Evolutionary conservation across 2,329 filamentous ascomycete genomes (phyloP), one percentile per base, ranked within the genome.

Genomic region (Botrytis elliptica): DNA sequence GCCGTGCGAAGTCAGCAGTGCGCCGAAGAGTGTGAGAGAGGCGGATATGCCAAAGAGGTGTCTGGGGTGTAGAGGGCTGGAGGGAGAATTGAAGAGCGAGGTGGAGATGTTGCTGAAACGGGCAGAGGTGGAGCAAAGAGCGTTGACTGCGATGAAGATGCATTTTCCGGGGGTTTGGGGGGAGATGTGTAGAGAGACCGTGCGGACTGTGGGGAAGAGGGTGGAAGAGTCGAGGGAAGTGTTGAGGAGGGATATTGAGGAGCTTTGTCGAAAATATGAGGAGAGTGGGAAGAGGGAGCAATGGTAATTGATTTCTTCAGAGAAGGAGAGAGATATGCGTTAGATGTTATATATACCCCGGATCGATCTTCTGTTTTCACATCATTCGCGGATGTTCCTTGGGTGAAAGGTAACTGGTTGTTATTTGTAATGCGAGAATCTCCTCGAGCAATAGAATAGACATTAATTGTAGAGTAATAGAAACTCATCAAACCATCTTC

Each of bases 241-340:
- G 25, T 76, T 74, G 66, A 73, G 70, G 73, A 76, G 73, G 29
- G 76, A 75, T 44, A 69, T 77, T 60, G 73, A 75, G 33, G 70
- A 55, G 63, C 59, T 77, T 33, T 74, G 73, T 29, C 72, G 75
- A 44, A 77, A 78, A 65, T 74, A 75, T 62, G 82, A 83, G 73
- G 75, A 76, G 73, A 78, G 81, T 59, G 62, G 68, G 25, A 57
- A 60, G 33, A 72, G 75, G 79, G 81, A 9, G 78, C 44, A 75
- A 73, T 78, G 77, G 76, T 77, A 59, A 73, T 63, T 64, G 52
- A 55, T n/a, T 38, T 9, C 22, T 67, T 14, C 25, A 16, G 49
- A 49, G 36, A n/a, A 14, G 25, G 42, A 29, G 33, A 38, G 36
- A 36, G 29, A 46, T 33, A 14, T 67, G 42, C 44, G 22, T 18